Conservation (phyloP, 495 filamentous ascomycete species). For the Trichocladium uniseriatum region DNA sequence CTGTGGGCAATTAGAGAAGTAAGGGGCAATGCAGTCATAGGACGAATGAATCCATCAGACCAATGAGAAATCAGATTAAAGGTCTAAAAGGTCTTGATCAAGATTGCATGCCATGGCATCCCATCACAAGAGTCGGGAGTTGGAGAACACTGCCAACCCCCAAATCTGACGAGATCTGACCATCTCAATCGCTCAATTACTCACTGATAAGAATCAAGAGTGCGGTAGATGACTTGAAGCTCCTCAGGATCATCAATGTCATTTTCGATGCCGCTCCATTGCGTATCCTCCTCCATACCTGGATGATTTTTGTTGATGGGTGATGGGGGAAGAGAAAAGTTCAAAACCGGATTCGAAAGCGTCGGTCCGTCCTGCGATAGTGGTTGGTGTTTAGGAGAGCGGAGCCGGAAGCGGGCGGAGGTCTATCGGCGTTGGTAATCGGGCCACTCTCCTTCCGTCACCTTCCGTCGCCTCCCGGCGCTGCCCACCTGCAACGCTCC, state of each 20-base stretch:
- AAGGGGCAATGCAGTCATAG: no score
- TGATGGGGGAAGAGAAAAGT: neutral
- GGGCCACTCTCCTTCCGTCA: no score
- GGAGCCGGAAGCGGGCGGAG: slow-evolving; percentile 2
- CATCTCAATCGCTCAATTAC: no score
- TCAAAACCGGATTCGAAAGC: neutral
- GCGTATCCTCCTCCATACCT: slow-evolving; percentile 19
- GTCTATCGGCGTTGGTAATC: neutral
- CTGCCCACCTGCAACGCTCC: no score
- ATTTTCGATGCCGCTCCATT: slow-evolving; percentile 53
- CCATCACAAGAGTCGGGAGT: no score
- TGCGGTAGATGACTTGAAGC: slow-evolving; percentile 60
- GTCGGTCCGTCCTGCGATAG: no score
- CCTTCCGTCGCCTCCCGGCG: no score
- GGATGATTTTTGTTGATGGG: neutral
- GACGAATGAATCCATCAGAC: neutral
- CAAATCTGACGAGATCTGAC: no score
- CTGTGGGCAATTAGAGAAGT: neutral
- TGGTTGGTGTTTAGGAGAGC: neutral
- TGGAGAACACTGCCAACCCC: neutral
- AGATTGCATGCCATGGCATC: no score
- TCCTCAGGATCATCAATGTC: slow-evolving; percentile 66
- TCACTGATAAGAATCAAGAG: slow-evolving; percentile 79
- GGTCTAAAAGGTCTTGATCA: no score
- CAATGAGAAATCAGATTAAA: neutral